Percentiles rank a stretch among this genome's conserved stretches.
These are phyloP conservation scores for Sporothrix pallida DNA, from an alignment of 2,329 filamentous ascomycete genomes.

Conservation along the genomic window DNA sequence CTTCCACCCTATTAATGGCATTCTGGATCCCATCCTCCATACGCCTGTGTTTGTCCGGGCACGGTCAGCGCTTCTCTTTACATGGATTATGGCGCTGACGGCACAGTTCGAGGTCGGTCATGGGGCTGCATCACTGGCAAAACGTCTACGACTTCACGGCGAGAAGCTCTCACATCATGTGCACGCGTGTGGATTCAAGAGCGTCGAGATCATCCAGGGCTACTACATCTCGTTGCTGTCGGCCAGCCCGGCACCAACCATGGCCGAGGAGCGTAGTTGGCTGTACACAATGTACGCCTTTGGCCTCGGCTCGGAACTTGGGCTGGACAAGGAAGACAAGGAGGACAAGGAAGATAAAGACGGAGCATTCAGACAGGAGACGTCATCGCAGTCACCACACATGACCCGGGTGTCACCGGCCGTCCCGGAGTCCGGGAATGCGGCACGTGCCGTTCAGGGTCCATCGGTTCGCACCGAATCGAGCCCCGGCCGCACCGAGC, in stretches of 20 bases:
- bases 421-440: too few species aligned
- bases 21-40: conserved; percentile 6
- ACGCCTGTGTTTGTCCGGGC: not conserved
- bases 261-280: conserved; percentile 6
- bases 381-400: not conserved
- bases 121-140: not conserved
- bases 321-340: not conserved
- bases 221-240: conserved; percentile 20
- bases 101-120: conserved; percentile 20
- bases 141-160: conserved; percentile 13
- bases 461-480: too few species aligned
- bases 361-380: not conserved
- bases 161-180: conserved; percentile 18
- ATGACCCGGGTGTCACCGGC: not conserved
- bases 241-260: conserved; percentile 5
- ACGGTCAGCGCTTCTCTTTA: not conserved
- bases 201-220: conserved; percentile 17
- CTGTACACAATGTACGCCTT: conserved; percentile 21
- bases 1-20: conserved; percentile 17
- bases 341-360: not conserved
- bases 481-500: too few species aligned
- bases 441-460: too few species aligned
- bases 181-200: conserved; percentile 15
- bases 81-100: conserved; percentile 8
- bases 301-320: conserved; percentile 13